These are phyloP conservation scores for Orbilia javanica DNA, from an alignment of 2,329 filamentous ascomycete genomes.

Conservation along the genomic window DNA sequence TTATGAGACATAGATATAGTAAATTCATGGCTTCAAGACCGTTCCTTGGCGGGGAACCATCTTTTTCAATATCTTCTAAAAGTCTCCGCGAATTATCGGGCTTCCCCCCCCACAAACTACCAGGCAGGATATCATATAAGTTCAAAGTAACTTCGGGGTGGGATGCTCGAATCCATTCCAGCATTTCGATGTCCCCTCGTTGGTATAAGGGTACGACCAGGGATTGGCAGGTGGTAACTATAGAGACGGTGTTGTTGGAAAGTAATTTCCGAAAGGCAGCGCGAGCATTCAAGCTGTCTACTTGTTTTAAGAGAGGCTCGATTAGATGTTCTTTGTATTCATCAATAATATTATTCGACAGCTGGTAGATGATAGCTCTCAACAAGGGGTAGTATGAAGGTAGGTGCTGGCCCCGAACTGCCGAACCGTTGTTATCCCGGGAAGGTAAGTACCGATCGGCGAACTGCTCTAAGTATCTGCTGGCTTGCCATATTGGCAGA, in stretches of 20 bases:
- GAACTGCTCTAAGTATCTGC: background rate
- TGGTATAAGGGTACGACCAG: background rate
- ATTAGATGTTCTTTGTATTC: background rate
- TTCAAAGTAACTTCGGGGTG: background rate
- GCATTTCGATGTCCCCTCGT: constrained; percentile 2
- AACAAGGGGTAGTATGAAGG: background rate
- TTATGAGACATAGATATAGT: too few species aligned
- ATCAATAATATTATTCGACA: background rate
- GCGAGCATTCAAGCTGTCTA: background rate
- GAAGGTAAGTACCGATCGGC: background rate
- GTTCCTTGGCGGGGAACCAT: background rate
- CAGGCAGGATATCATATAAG: background rate
- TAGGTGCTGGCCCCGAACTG: background rate
- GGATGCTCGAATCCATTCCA: background rate
- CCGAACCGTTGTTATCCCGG: background rate
- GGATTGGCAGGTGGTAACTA: background rate
- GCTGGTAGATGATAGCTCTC: background rate
- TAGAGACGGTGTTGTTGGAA: background rate
- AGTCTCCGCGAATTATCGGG: background rate
- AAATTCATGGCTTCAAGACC: too few species aligned
- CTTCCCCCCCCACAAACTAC: background rate
- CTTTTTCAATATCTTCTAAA: background rate
- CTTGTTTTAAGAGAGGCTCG: background rate
- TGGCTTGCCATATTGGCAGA: background rate
- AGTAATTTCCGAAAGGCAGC: background rate